A percentile compares a stretch with the other conserved stretches of the same genome.
Evolutionary conservation across 1,139 yeast species (phyloP).

Genomic region (Blastobotrys indianensis): DNA sequence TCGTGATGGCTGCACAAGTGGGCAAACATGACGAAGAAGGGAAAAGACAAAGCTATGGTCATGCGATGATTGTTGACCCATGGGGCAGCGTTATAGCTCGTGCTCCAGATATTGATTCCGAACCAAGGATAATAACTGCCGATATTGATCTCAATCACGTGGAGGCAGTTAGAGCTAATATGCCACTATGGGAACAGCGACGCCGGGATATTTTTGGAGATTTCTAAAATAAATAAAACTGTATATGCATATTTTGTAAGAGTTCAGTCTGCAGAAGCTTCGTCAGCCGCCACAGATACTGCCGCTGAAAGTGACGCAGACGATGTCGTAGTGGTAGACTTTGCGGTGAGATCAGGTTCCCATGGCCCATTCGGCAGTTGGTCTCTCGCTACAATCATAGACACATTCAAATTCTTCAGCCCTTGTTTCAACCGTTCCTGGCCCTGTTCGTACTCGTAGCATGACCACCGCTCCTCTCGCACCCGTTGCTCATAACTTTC

Average conservation of each 20-base stretch:
- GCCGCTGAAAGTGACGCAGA: not conserved
- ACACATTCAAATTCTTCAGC: conserved; percentile 14
- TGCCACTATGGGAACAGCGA: conserved; percentile 74
- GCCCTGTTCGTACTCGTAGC: conserved; percentile 16
- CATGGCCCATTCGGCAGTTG: conserved; percentile 1
- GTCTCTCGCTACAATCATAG: conserved; percentile 14
- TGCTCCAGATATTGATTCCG: conserved; percentile 44
- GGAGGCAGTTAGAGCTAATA: conserved; percentile 49
- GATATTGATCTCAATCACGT: conserved; percentile 57
- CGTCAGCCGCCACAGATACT: too few relatives aligned
- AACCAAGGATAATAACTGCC: conserved; percentile 57
- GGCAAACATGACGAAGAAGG: conserved; percentile 58
- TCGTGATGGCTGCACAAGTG: conserved; percentile 86
- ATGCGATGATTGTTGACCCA: conserved; percentile 78
- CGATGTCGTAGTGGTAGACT: not conserved
- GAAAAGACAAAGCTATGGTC: conserved; percentile 65
- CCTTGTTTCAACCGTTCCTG: conserved; percentile 19
- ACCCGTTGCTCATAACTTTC: conserved; percentile 23
- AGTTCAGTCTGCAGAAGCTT: too few relatives aligned
- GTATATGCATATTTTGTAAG: too few relatives aligned
- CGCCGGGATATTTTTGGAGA: conserved; percentile 48
- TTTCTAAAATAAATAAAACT: conserved; percentile 6
- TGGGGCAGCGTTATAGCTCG: conserved; percentile 79
- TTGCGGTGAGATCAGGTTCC: not conserved
- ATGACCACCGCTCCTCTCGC: conserved; percentile 19